These are phyloP conservation scores for Leishmania turanica DNA, from an alignment of 208 protist species.

Conservation along the genomic window DNA sequence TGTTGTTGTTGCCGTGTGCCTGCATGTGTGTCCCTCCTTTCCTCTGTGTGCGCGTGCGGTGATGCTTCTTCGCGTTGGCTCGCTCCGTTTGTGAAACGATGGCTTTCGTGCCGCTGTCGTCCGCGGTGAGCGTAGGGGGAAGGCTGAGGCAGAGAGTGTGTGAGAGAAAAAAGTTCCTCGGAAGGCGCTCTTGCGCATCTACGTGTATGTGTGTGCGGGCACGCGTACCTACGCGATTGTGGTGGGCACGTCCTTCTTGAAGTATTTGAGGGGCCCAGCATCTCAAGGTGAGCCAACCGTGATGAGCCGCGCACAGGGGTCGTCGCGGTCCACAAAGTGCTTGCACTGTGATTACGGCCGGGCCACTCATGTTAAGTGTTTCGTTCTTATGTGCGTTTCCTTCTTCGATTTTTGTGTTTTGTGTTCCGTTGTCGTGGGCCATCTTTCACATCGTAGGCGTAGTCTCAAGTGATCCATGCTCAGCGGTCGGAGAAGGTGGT, in stretches of 20 bases:
- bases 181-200: neutral
- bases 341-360: neutral
- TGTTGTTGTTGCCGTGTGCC: neutral
- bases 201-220: neutral
- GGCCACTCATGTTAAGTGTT: neutral
- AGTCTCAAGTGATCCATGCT: neutral
- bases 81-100: neutral
- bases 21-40: constrained; percentile 1
- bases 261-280: neutral
- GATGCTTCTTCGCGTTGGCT: neutral
- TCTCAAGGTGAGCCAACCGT: too few species aligned
- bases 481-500: neutral
- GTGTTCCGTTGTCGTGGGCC: neutral
- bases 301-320: neutral
- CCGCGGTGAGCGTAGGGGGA: neutral
- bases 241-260: neutral
- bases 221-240: neutral
- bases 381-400: neutral
- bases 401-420: neutral
- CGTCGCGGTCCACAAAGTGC: neutral
- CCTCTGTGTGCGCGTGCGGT: neutral
- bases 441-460: neutral
- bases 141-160: neutral
- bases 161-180: neutral
- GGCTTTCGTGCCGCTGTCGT: neutral